Base-by-base conservation (phyloP, 768 basidiomycete genomes). In the Naganishia vaughanmartiniae region DNA sequence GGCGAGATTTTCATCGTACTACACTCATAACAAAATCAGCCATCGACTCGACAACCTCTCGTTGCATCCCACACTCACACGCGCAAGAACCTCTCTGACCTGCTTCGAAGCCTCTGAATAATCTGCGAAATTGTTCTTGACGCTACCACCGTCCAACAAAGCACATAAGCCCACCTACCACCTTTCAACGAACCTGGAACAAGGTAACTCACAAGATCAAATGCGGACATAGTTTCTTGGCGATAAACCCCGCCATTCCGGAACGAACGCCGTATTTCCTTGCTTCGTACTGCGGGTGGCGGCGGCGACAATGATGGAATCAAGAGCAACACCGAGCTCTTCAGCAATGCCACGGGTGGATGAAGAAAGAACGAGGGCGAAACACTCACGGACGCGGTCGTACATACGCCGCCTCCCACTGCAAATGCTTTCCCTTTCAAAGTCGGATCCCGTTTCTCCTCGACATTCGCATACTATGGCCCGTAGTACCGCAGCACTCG, bases 241-340 rank as follows among this genome's bases (percentile, higher is more conserved):
- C 95, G 54, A 98, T 88, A 80, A 93, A 95, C 65, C 88, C 93
- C n/a, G 95, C 87, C 96, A 97, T 97, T 33, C 92, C 95, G 5
- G 93, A 95, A 54, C 96, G 88, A 36, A 91, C 90, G 1, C 93
- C 93, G 74, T 85, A 92, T 78, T 90, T 92, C 54, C 93, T 85
- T 7, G 93, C 93, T 76, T 93, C 93, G 69, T 96, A 96, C 33
- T 92, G 90, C 12, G 4, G 4, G 0, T 1, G 31, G 2, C 56
- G 19, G 28, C 11, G 6, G 28, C 19, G 9, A 21, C 19, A 17
- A 12, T 1, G 5, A 12, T 4, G 17, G 24, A 34, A 21, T 4
- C 6, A 33, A 57, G 4, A 10, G 19, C 9, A 2, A 15, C 7
- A 34, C 0, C 42, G 53, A 15, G 21, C 3, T 2, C 24, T 33